Base-by-base conservation (phyloP, 2,329 filamentous ascomycete genomes). In the Sphaerulina musiva region DNA sequence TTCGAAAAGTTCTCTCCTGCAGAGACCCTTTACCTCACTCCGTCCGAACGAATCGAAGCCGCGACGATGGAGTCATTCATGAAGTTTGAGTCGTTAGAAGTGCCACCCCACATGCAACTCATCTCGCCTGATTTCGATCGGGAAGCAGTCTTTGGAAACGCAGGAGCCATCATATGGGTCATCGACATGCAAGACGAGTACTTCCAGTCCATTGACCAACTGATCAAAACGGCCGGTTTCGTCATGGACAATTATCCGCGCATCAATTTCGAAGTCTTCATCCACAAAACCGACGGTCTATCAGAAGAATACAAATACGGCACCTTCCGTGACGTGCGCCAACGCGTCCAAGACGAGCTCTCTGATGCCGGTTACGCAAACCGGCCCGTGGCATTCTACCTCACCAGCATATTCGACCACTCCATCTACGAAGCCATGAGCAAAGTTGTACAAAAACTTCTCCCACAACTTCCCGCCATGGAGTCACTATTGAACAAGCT, bases 161-260 rank as follows among this genome's bases (percentile, higher is more conserved):
- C 95, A 12, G 93, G 93, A 17, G 91, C 93, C 11, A 77, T 98
- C 11, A 95, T 98, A 59, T 98, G 93, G 92, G 92, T 98, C 56
- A 95, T 98, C 55, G 93, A 98, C 69, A 92, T 93, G 0, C 93
- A 98, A 72, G 93, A 98, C 68, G 93, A 98, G 70, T 98, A 97
- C 68, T 82, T 95, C 52, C 90, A 96, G 70, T 88, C 91, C 14
- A 88, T 98, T 46, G 82, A 83, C 51, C 85, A 89, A 7, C 81
- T 98, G 29, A 95, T 95, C 71, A 79, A 83, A 51, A 95, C 91
- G 6, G 95, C 97, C 59, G 78, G 96, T 54, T 88, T 89, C 61
- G 82, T 98, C 1, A 89, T 95, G 68, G 84, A 89, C 61, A 84
- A 83, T 57, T 96, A 95, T 68, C 91, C 92, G 2, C 86, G 89